Evolutionary conservation across 306 rosid species (phyloP).

Genomic region (Vicia villosa): DNA sequence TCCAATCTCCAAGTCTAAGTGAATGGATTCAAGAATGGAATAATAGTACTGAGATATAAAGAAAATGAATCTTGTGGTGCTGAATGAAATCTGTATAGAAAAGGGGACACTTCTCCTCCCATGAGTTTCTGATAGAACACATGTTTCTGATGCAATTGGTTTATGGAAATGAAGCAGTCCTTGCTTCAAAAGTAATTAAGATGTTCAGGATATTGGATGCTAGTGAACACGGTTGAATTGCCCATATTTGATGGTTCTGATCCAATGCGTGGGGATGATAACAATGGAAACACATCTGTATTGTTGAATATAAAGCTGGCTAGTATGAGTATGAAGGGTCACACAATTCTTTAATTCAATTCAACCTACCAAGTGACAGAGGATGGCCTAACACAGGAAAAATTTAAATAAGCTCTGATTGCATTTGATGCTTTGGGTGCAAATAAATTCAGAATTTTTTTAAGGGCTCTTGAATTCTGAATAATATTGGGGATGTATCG

Average conservation of each 20-base stretch:
- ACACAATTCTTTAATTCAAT: background rate
- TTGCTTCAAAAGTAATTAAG: no score
- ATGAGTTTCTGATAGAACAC: slow-evolving; percentile 1
- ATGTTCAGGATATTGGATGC: no score
- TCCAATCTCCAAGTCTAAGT: background rate
- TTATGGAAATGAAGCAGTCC: no score
- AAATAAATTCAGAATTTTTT: background rate
- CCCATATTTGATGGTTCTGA: no score
- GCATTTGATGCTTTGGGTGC: background rate
- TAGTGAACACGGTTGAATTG: no score
- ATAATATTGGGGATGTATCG: background rate
- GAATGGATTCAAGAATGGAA: slow-evolving; percentile 16
- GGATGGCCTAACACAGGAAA: background rate
- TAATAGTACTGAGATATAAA: background rate
- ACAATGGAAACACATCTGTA: background rate
- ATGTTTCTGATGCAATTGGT: background rate
- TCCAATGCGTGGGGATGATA: background rate
- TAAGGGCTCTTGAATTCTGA: background rate
- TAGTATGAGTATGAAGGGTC: background rate
- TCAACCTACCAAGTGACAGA: background rate
- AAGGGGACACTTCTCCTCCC: background rate
- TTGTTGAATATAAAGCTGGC: background rate
- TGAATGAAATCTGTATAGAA: background rate
- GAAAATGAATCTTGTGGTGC: background rate
- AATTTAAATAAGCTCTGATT: background rate